A percentile compares a stretch with the other conserved stretches of the same genome.
phyloP scores from a whole-genome alignment of 805 yeast species.

The Cyberlindnera japonica region DNA sequence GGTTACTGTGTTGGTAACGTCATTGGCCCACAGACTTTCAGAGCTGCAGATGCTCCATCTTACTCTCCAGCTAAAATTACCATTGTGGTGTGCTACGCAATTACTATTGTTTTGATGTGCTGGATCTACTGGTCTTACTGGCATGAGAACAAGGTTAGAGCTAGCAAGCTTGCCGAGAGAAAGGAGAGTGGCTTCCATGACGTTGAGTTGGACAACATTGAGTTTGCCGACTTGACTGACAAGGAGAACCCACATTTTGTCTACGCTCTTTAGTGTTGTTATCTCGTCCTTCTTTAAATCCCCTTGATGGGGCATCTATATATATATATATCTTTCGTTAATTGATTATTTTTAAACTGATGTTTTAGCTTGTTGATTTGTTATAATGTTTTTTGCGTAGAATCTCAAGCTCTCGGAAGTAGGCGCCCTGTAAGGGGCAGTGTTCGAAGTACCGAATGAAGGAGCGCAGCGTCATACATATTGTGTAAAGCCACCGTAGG shows the following conservation, averaged over 20 bases:
- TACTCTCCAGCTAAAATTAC: slow-evolving; percentile 33
- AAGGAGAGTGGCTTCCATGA: slow-evolving; percentile 2
- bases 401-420: too few species aligned
- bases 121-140: slow-evolving; percentile 11
- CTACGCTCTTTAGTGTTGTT: slow-evolving; percentile 22
- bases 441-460: too few species aligned
- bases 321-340: too few species aligned
- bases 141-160: slow-evolving; percentile 11
- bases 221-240: slow-evolving; percentile 44
- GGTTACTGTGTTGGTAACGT: slow-evolving; percentile 29
- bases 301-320: too few species aligned
- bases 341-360: too few species aligned
- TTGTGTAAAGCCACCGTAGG: too few species aligned
- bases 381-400: too few species aligned
- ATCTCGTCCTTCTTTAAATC: too few species aligned
- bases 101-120: background rate
- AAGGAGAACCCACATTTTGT: slow-evolving; percentile 30
- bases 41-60: slow-evolving; percentile 50
- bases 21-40: slow-evolving; percentile 72
- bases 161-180: slow-evolving; percentile 5
- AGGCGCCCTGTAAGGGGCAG: too few species aligned
- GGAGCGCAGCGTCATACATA: too few species aligned
- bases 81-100: slow-evolving; percentile 7
- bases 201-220: slow-evolving; percentile 9
- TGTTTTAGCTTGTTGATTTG: too few species aligned